Evolutionary conservation across 2,329 filamentous ascomycete genomes (phyloP).

Genomic region (Dothistroma septosporum): DNA sequence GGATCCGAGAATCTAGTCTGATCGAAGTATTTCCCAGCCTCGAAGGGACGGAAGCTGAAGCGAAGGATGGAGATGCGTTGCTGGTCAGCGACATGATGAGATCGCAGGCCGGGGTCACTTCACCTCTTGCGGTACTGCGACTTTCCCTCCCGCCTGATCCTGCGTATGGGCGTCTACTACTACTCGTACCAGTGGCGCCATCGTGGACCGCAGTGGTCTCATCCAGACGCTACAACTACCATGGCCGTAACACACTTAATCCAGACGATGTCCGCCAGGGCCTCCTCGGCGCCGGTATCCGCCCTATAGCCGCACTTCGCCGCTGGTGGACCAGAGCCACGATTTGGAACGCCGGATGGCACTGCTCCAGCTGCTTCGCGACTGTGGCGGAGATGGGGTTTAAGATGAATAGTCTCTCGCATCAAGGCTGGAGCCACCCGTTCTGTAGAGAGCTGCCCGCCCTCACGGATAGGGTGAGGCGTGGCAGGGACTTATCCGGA

Average conservation of each 20-base stretch:
- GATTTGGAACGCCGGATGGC: constrained; percentile 54
- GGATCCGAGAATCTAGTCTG: constrained; percentile 56
- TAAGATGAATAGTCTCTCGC: constrained; percentile 57
- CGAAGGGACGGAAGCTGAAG: constrained; percentile 39
- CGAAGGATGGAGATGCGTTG: constrained; percentile 50
- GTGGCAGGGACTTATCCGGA: constrained; percentile 57
- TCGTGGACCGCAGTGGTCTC: constrained; percentile 46
- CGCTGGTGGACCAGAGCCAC: constrained; percentile 41
- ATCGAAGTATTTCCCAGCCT: constrained; percentile 53
- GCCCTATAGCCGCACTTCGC: constrained; percentile 43
- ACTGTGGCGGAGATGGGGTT: constrained; percentile 51
- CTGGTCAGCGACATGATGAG: constrained; percentile 61
- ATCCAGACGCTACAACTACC: constrained; percentile 59
- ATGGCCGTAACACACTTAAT: constrained; percentile 47
- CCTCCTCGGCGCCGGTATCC: constrained; percentile 40
- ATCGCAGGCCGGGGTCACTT: constrained; percentile 43
- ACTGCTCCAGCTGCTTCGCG: constrained; percentile 59
- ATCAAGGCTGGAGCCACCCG: constrained; percentile 50
- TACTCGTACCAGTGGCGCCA: constrained; percentile 32
- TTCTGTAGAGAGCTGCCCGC: constrained; percentile 46
- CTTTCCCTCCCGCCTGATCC: constrained; percentile 26
- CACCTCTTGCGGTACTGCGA: constrained; percentile 25
- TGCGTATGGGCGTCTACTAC: constrained; percentile 30
- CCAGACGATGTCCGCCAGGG: constrained; percentile 52
- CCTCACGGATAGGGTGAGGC: constrained; percentile 52